Conservation (phyloP, 768 basidiomycete species). For the Leucosporidium yakuticum region DNA sequence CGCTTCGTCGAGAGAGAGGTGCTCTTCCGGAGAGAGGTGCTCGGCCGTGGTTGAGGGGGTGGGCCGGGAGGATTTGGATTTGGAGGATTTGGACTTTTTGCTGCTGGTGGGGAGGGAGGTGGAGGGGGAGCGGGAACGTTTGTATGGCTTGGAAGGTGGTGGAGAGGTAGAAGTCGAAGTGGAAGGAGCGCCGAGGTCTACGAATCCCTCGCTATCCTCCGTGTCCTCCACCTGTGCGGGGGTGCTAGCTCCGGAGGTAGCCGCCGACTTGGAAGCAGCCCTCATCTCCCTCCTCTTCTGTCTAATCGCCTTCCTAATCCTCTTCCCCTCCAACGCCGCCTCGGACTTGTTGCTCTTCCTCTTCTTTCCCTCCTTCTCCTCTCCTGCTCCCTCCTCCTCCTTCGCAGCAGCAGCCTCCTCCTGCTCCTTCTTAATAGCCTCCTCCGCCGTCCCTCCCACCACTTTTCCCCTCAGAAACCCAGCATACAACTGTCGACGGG, state of each 20-base stretch:
- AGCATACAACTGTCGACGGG: constrained; percentile 34
- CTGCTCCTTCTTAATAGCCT: background rate
- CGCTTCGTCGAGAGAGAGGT: no score
- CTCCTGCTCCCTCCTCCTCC: background rate
- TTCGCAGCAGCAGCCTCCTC: no score
- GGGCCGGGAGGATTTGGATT: no score
- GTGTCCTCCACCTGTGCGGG: background rate
- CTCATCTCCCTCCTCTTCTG: constrained; percentile 4
- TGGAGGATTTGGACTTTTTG: no score
- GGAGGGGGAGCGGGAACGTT: no score
- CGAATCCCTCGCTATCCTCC: background rate
- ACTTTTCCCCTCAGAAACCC: constrained; percentile 32
- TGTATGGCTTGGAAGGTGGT: no score
- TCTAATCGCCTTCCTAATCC: background rate
- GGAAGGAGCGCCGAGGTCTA: no score
- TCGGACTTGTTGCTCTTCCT: constrained; percentile 8
- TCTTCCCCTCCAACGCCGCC: background rate
- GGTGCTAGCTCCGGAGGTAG: no score
- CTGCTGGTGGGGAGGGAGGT: no score
- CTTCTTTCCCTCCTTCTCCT: constrained; percentile 8
- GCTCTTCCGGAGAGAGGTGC: no score
- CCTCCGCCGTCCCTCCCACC: background rate
- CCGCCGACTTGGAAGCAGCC: background rate
- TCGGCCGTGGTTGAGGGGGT: no score
- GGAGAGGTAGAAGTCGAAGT: no score